These are phyloP conservation scores for Stentor roeselii DNA, from an alignment of 73 alveolate species.

Conservation along the genomic window DNA sequence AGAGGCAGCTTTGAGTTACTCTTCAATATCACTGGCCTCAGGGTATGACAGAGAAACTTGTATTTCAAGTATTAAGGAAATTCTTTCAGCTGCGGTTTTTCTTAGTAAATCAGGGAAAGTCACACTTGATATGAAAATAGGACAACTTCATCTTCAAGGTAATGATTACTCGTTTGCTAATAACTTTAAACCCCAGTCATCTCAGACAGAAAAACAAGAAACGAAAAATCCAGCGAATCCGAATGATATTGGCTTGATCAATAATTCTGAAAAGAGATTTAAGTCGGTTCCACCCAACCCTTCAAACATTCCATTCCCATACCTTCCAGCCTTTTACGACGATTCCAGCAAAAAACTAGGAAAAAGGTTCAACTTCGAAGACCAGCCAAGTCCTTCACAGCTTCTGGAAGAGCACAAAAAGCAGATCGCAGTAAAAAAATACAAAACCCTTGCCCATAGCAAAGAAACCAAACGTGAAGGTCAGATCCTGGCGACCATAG, in stretches of 20 bases:
- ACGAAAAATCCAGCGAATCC: background rate
- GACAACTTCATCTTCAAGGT: background rate
- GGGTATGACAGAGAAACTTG: background rate
- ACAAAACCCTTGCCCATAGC: no score
- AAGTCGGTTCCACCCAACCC: background rate
- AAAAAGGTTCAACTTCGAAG: background rate
- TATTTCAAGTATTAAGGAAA: background rate
- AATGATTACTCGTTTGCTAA: no score
- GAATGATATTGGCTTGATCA: background rate
- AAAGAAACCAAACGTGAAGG: background rate
- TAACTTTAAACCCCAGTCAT: background rate
- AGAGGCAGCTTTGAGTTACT: background rate
- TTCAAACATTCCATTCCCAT: background rate
- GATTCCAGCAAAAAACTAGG: background rate
- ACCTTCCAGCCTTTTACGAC: background rate
- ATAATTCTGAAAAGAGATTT: background rate
- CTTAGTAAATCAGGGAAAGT: background rate
- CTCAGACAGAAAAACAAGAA: no score
- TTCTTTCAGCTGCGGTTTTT: background rate
- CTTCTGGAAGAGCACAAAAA: background rate
- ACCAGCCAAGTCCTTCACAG: background rate
- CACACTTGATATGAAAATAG: background rate
- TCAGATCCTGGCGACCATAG: background rate
- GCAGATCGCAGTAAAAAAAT: background rate
- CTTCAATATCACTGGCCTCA: background rate